Base-by-base conservation (phyloP, 192 early-diverging fungal genomes). In the Gigaspora rosea region DNA sequence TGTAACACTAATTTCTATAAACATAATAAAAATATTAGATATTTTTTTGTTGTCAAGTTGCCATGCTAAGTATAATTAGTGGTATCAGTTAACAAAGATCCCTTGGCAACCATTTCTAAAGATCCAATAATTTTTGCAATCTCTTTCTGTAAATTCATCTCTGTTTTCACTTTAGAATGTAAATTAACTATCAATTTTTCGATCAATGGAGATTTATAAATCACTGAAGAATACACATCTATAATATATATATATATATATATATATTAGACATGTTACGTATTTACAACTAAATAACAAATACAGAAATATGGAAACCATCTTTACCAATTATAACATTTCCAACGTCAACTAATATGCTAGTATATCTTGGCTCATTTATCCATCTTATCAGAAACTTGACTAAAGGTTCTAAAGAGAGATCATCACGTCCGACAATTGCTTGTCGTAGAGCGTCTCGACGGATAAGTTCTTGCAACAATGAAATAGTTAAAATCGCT, bases 381-480 rank as follows among this genome's bases (percentile, higher is more conserved):
- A 99, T 89, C 78, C 95, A 82, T 82, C 86, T 92, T 56, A 91
- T 80, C 32, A 99, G 74, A 78, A 99, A 99, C 71, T 88, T 86
- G 22, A 94, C 83, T 48, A 98, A 79, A 10, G 95, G 94, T 77
- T 94, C 93, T 74, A 99, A 82, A 22, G 91, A 87, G 59, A 91
- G 86, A 76, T 99, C 97, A 77, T 97, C 94, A 47, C 97, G 85
- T 65, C 94, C 95, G 61, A 91, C 85, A 74, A 99, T 83, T 10
- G 97, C 96, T 9, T 82, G 79, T 56, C 79, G 85, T 33, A 99
- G 85, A 16, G 88, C 95, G 57, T 94, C 93, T 71, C 95, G 91
- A 74, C 95, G 91, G 56, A 95, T 86, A 36, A 99, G 86, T 82
- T 99, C 97, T 78, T 97, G 93, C 64, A 97, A 80, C 78, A 99